Evolutionary conservation across 2,329 filamentous ascomycete species (phyloP).

Genomic region (Penicillium sp.): DNA sequence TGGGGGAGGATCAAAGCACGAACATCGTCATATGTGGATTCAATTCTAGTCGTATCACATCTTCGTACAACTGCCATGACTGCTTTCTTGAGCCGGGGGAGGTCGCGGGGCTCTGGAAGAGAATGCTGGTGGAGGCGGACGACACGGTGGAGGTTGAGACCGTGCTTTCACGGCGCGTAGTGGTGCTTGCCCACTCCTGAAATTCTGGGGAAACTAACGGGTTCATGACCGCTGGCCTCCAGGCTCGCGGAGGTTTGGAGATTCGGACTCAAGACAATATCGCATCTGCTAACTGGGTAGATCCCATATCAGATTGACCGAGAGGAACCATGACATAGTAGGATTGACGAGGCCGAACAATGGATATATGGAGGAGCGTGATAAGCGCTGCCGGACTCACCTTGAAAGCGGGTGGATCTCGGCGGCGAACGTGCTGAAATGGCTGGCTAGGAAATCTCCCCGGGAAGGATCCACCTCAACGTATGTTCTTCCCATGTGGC

Average conservation of each 20-base stretch:
- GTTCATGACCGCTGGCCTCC: conserved; percentile 17
- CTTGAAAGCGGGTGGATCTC: neutral
- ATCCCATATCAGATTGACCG: conserved; percentile 13
- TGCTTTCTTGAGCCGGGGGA: conserved; percentile 32
- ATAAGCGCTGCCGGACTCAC: conserved; percentile 11
- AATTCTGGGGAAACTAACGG: conserved; percentile 20
- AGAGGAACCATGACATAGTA: conserved; percentile 9
- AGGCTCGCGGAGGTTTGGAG: neutral
- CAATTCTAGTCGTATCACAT: conserved; percentile 31
- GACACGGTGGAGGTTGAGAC: conserved; percentile 31
- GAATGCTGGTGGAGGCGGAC: conserved; percentile 33
- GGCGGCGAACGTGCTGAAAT: conserved; percentile 22
- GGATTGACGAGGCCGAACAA: neutral
- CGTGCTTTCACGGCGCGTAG: conserved; percentile 26
- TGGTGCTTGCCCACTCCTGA: conserved; percentile 31
- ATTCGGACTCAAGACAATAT: conserved; percentile 3
- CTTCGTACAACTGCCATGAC: conserved; percentile 31
- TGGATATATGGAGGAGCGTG: conserved; percentile 12
- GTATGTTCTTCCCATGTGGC: conserved; percentile 21
- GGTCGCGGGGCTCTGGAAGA: conserved; percentile 28
- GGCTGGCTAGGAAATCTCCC: conserved; percentile 22
- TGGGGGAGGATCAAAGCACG: conserved; percentile 5
- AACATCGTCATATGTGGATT: conserved; percentile 37
- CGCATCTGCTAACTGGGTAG: conserved; percentile 1
- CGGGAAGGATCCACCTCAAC: conserved; percentile 9